These are phyloP conservation scores for Suillus tomentosus DNA, from an alignment of 768 basidiomycete genomes.

Conservation along the genomic window DNA sequence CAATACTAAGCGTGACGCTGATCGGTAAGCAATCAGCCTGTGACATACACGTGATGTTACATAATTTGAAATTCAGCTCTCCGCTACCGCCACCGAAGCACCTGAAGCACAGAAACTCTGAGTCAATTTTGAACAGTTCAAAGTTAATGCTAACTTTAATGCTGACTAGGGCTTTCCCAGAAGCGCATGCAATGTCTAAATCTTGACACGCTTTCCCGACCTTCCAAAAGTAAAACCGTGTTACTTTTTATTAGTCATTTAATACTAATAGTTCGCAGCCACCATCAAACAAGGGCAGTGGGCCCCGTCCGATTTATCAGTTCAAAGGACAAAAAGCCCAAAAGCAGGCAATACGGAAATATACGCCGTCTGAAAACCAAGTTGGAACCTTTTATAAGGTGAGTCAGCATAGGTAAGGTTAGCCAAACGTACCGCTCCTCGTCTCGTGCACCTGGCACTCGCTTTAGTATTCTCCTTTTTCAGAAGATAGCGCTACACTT, in stretches of 20 bases:
- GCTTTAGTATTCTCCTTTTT: conserved; percentile 13
- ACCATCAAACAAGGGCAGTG: not conserved
- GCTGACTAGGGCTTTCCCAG: not conserved
- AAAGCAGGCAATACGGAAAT: conserved; percentile 3
- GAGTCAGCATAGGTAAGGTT: conserved; percentile 1
- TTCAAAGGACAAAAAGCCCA: not conserved
- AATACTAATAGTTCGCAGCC: not conserved
- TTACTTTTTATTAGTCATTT: conserved; percentile 6
- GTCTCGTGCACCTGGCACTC: conserved; percentile 5
- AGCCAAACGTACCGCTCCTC: conserved; percentile 2
- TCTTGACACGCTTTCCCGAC: not conserved
- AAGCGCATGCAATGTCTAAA: not conserved
- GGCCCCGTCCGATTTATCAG: not conserved
- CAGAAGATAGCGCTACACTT: conserved; percentile 11
- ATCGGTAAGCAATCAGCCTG: conserved; percentile 34
- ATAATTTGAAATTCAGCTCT: conserved; percentile 24
- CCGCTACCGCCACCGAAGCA: not conserved
- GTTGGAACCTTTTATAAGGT: conserved; percentile 5
- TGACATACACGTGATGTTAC: conserved; percentile 16
- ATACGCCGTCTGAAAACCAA: not conserved
- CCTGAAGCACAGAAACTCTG: not conserved
- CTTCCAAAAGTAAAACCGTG: not conserved
- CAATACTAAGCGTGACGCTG: conserved; percentile 21
- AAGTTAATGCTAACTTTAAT: not conserved
- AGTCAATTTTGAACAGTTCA: not conserved